Evolutionary conservation across 2,329 filamentous ascomycete species (phyloP), one percentile per base, ranked within the genome.

Genomic region (Penicillium sp.): DNA sequence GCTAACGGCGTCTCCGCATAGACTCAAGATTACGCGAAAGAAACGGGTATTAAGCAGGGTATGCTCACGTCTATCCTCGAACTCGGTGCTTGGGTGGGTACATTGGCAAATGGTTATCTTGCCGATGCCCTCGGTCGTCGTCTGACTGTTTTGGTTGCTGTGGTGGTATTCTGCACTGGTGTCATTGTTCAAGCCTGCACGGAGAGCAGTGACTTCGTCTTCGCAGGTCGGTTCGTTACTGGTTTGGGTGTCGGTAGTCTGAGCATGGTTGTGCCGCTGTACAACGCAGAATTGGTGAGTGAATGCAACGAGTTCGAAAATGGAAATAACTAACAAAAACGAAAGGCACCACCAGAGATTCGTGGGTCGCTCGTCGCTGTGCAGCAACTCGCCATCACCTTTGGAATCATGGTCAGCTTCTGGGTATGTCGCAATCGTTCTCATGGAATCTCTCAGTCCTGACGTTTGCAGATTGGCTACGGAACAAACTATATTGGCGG

Each of bases 401-500:
- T 75, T 47, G 77, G 76, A 35, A 78, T 78, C 56, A 73, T 78
- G 69, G 64, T 77, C 44, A 67, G 66, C 53, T 77, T 73, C 58
- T 77, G 73, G 73, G 69, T 73, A 55, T 50, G 69, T 58, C 19
- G 17, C 30, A 4, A 33, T 8, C 10, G 9, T 41, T 41, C 14
- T 19, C 6, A 36, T 40, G 41, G 22, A 47, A 30, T 22, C 33
- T 14, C 10, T 10, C 10, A 5, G 14, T 26, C 16, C 58, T 68
- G 26, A 67, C 57, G 3, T 14, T 49, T 26, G 26, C 48, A 72
- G 72, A 73, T 76, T 31, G 71, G 72, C 17, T 78, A 78, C 53
- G 76, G 76, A 17, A 73, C 71, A 8, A 87, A 88, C 67, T 86
- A 81, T 67, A 88, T 88, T 44, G 86, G 86, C 0, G 88, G 84